These are phyloP conservation scores for Exserohilum turcica DNA, from an alignment of 2,329 filamentous ascomycete species.

Conservation along the genomic window DNA sequence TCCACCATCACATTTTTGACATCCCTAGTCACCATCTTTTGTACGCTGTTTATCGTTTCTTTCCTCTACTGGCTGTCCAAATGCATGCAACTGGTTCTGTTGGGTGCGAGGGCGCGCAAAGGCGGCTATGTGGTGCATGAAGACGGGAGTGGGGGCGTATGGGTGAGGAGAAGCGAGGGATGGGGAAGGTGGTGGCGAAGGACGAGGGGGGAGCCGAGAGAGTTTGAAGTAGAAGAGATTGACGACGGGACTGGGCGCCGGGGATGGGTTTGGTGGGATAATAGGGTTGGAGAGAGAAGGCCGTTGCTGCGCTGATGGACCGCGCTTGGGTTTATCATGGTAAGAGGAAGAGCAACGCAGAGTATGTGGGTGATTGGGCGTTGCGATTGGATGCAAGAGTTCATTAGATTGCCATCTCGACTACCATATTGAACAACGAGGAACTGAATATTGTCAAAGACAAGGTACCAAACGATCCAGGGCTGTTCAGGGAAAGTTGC, in stretches of 20 bases:
- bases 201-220: slow-evolving; percentile 24
- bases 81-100: slow-evolving; percentile 16
- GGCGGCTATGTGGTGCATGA: slow-evolving; percentile 38
- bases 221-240: slow-evolving; percentile 34
- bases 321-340: no score
- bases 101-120: slow-evolving; percentile 22
- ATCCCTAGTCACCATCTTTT: slow-evolving; percentile 51
- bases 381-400: no score
- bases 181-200: slow-evolving; percentile 40
- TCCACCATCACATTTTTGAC: slow-evolving; percentile 55
- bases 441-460: no score
- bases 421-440: no score
- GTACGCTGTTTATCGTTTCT: slow-evolving; percentile 47
- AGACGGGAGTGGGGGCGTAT: slow-evolving; percentile 37
- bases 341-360: no score
- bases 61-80: slow-evolving; percentile 41
- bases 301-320: slow-evolving; percentile 23
- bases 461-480: no score
- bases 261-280: slow-evolving; percentile 30
- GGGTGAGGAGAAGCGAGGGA: slow-evolving; percentile 37
- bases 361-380: no score
- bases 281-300: slow-evolving; percentile 22
- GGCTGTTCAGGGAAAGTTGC: no score
- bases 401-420: no score
- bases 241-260: slow-evolving; percentile 34